Evolutionary conservation across 129 eudicot species (phyloP).

Genomic region (Glebionis coronaria): DNA sequence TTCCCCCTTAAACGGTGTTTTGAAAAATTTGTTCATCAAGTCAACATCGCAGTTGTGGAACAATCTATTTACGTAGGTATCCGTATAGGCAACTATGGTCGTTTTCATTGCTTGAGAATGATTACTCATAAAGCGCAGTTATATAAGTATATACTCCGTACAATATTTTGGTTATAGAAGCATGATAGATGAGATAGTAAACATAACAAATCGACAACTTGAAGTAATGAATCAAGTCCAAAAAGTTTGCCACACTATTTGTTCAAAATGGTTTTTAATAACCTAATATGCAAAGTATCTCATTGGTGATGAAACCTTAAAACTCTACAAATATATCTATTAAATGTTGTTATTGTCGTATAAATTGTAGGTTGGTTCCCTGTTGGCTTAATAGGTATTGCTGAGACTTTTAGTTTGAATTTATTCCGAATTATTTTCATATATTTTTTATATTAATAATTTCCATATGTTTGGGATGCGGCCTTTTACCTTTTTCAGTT

Average conservation of each 20-base stretch:
- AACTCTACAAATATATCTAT: neutral
- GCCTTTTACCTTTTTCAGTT: no score
- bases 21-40: no score
- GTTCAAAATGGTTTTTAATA: neutral
- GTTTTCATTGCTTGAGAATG: no score
- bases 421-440: neutral
- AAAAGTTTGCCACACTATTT: neutral
- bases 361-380: neutral
- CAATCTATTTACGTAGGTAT: no score
- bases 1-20: no score
- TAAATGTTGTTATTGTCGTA: neutral
- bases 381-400: neutral
- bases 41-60: no score
- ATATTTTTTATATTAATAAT: no score
- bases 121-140: no score
- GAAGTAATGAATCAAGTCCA: neutral
- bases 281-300: neutral
- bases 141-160: no score
- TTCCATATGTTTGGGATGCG: no score
- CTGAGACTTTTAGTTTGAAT: neutral
- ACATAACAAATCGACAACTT: neutral
- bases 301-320: neutral
- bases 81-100: no score
- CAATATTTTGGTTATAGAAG: no score
- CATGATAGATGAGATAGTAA: neutral